Conservation (phyloP, 2,329 filamentous ascomycete species). For the Cylindrodendrum hubeiense region DNA sequence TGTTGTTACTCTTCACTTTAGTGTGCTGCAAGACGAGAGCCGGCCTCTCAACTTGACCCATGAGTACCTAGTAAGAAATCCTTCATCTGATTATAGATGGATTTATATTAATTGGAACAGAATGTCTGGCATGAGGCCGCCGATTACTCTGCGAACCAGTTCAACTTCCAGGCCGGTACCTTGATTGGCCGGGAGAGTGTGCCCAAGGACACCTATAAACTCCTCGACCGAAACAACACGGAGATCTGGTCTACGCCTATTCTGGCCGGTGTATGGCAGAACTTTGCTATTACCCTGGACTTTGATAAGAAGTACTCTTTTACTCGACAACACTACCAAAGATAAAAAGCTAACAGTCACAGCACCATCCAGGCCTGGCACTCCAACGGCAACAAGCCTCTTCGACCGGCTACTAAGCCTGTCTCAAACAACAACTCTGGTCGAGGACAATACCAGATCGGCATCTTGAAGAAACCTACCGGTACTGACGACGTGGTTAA, state of each 20-base stretch:
- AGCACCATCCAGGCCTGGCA: slow-evolving; percentile 70
- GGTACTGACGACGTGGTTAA: slow-evolving; percentile 60
- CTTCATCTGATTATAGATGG: rapidly evolving
- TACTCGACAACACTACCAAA: background rate
- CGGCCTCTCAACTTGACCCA: slow-evolving; percentile 69
- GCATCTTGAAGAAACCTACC: slow-evolving; percentile 71
- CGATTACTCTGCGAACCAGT: slow-evolving; percentile 63
- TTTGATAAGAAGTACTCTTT: slow-evolving; percentile 65
- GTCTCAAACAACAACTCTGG: slow-evolving; percentile 65
- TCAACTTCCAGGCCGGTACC: slow-evolving; percentile 67
- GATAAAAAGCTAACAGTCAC: slow-evolving; percentile 18
- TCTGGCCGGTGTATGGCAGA: slow-evolving; percentile 66
- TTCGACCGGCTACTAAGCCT: slow-evolving; percentile 60
- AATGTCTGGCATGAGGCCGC: slow-evolving; percentile 60
- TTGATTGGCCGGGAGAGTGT: slow-evolving; percentile 55
- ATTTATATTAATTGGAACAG: slow-evolving; percentile 15
- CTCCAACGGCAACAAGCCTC: slow-evolving; percentile 59
- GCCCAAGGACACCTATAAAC: slow-evolving; percentile 55
- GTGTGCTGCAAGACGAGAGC: slow-evolving; percentile 63
- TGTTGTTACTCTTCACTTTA: slow-evolving; percentile 73
- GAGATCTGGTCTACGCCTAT: slow-evolving; percentile 66
- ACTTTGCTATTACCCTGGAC: slow-evolving; percentile 71
- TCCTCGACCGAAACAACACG: slow-evolving; percentile 62
- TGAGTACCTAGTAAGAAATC: slow-evolving; percentile 66
- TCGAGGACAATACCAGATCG: slow-evolving; percentile 72